A percentile compares a stretch with the other conserved stretches of the same genome.
These are phyloP conservation scores for Hypoxylon sp. DNA, from an alignment of 2,329 filamentous ascomycete genomes.

Conservation along the genomic window DNA sequence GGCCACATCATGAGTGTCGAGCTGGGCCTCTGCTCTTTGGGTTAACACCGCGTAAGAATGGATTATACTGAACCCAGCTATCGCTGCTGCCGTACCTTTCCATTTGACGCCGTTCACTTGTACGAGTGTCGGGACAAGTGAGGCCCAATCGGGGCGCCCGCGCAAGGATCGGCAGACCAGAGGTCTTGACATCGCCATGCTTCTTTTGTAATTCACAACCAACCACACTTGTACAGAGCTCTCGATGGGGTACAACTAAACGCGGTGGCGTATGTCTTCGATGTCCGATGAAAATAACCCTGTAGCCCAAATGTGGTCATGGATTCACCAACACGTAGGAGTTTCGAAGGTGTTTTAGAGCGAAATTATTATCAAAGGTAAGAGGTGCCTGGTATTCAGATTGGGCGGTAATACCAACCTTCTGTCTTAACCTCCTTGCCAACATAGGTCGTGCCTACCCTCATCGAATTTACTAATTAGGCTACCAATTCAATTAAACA, in stretches of 20 bases:
- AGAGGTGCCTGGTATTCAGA: neutral
- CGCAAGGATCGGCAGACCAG: constrained; percentile 49
- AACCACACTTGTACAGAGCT: neutral
- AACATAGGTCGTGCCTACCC: too few relatives aligned
- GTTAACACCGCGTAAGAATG: constrained; percentile 21
- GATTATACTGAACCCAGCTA: neutral
- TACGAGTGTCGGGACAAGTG: constrained; percentile 44
- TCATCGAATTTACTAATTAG: too few relatives aligned
- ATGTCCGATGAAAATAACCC: neutral
- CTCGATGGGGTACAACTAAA: neutral
- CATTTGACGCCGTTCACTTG: constrained; percentile 40
- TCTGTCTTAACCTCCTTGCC: neutral
- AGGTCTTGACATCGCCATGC: constrained; percentile 40
- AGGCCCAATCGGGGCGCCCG: constrained; percentile 47
- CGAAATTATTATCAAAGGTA: too few relatives aligned
- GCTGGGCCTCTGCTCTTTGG: constrained; percentile 55
- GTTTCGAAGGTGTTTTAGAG: neutral
- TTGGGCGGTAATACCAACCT: neutral
- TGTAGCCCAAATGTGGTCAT: neutral
- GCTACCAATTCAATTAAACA: too few relatives aligned
- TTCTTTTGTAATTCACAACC: constrained; percentile 4
- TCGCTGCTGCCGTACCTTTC: constrained; percentile 45
- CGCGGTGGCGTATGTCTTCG: neutral
- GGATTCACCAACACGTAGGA: neutral
- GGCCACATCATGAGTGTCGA: constrained; percentile 61